A percentile compares a stretch with the other conserved stretches of the same genome.
Conservation (phyloP, 768 basidiomycete genomes). For the Amanita inopinata region DNA sequence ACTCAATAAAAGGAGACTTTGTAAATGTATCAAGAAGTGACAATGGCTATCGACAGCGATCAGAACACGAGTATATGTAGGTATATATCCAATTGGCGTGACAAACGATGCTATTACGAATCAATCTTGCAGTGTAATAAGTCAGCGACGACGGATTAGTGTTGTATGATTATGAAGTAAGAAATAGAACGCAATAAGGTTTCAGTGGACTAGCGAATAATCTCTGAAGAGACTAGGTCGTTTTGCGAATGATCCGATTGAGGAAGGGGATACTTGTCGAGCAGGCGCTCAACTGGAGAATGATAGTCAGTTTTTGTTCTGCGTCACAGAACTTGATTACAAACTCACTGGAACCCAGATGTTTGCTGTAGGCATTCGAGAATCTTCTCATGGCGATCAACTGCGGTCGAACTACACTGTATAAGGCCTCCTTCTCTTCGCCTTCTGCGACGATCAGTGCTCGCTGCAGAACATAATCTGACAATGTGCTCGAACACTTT, state of each 20-base stretch:
- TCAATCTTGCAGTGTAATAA: not conserved
- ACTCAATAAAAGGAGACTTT: slow-evolving; percentile 14
- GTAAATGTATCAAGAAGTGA: slow-evolving; percentile 10
- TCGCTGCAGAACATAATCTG: slow-evolving; percentile 83
- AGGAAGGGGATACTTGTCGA: slow-evolving; percentile 38
- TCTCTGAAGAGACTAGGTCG: slow-evolving; percentile 12
- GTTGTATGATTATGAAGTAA: not conserved
- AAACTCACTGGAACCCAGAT: slow-evolving; percentile 66
- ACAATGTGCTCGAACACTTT: slow-evolving; percentile 4
- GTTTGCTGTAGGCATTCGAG: slow-evolving; percentile 69
- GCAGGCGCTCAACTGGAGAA: slow-evolving; percentile 54
- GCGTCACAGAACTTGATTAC: not conserved
- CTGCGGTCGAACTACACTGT: slow-evolving; percentile 54
- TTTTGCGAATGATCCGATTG: slow-evolving; percentile 12
- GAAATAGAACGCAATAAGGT: not conserved
- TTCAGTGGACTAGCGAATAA: slow-evolving; percentile 16
- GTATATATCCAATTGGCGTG: slow-evolving; percentile 6
- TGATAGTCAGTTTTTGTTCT: slow-evolving; percentile 9
- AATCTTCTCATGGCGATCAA: slow-evolving; percentile 62
- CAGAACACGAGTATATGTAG: slow-evolving; percentile 9
- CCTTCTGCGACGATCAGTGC: slow-evolving; percentile 61
- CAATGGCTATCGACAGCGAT: slow-evolving; percentile 14
- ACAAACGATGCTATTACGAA: slow-evolving; percentile 6
- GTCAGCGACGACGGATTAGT: not conserved
- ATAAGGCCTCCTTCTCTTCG: slow-evolving; percentile 60